Conservation (phyloP, 192 early-diverging fungal genomes). For the Podila minutissima region DNA sequence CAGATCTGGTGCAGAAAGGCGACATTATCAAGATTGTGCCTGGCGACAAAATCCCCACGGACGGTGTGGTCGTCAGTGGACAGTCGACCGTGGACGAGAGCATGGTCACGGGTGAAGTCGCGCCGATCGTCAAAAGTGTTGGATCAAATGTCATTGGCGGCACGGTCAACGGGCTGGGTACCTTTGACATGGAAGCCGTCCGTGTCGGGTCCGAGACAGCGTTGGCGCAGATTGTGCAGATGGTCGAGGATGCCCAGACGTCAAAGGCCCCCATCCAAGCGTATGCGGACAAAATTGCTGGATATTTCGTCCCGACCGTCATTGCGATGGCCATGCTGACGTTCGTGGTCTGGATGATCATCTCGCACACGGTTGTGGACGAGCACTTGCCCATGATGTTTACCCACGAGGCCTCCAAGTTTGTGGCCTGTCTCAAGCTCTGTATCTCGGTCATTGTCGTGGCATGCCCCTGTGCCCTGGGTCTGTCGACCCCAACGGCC, state of each 20-base stretch:
- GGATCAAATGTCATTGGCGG: slow-evolving; percentile 56
- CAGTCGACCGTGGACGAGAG: slow-evolving; percentile 71
- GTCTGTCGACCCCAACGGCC: slow-evolving; percentile 71
- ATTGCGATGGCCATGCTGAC: slow-evolving; percentile 59
- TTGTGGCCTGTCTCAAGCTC: slow-evolving; percentile 58
- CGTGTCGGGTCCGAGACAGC: slow-evolving; percentile 66
- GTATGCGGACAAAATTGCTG: slow-evolving; percentile 65
- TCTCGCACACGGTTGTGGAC: not conserved
- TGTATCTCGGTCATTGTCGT: slow-evolving; percentile 69
- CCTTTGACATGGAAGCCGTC: slow-evolving; percentile 65
- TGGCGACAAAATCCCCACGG: slow-evolving; percentile 72
- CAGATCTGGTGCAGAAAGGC: slow-evolving; percentile 85
- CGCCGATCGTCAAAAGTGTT: slow-evolving; percentile 62
- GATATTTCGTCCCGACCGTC: slow-evolving; percentile 66
- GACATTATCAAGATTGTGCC: slow-evolving; percentile 76
- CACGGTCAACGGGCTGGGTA: slow-evolving; percentile 67
- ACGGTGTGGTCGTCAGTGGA: slow-evolving; percentile 60
- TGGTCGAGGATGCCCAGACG: slow-evolving; percentile 69
- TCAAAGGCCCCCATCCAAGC: slow-evolving; percentile 66
- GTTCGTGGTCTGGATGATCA: slow-evolving; percentile 60
- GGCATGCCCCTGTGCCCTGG: slow-evolving; percentile 76
- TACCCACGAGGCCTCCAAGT: slow-evolving; percentile 39
- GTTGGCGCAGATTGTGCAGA: slow-evolving; percentile 58
- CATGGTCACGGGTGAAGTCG: slow-evolving; percentile 82
- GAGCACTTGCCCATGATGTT: slow-evolving; percentile 20